Evolutionary conservation across 441 rosid genomes (phyloP).

Genomic region (Codiaeum variegatum): DNA sequence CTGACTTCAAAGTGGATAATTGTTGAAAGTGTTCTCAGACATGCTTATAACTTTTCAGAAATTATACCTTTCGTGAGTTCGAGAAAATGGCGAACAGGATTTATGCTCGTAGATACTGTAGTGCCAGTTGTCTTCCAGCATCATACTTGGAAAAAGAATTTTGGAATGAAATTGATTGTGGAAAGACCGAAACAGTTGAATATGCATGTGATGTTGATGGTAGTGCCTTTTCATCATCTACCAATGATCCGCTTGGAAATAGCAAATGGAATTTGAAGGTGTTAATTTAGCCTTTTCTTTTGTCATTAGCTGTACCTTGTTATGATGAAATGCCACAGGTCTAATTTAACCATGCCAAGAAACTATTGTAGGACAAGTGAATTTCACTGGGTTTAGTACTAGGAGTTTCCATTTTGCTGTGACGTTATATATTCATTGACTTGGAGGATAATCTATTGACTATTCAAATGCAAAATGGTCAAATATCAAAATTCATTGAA

Average conservation of each 20-base stretch:
- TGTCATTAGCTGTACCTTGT: slow-evolving; percentile 8
- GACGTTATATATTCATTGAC: neutral
- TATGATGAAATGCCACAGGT: slow-evolving; percentile 6
- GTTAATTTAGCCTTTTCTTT: slow-evolving; percentile 29
- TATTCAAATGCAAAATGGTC: neutral
- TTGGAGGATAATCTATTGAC: slow-evolving; percentile 1
- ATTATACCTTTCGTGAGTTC: slow-evolving; percentile 86
- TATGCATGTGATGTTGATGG: slow-evolving; percentile 99
- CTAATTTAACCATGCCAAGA: neutral
- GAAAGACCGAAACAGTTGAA: slow-evolving; percentile 96
- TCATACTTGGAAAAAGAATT: slow-evolving; percentile 96
- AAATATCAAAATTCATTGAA: neutral
- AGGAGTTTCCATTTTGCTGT: neutral
- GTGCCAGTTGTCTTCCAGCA: slow-evolving; percentile 87
- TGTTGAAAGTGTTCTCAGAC: slow-evolving; percentile 16
- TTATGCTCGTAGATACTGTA: slow-evolving; percentile 90
- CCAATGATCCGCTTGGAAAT: slow-evolving; percentile 81
- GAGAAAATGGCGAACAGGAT: slow-evolving; percentile 99
- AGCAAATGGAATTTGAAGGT: slow-evolving; percentile 99
- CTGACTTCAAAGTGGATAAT: slow-evolving; percentile 12
- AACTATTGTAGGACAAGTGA: neutral
- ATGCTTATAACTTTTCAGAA: slow-evolving; percentile 55
- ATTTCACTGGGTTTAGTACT: neutral
- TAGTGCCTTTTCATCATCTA: slow-evolving; percentile 92
- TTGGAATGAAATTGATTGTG: slow-evolving; percentile 95